Conservation (phyloP, 1,284 basidiomycete species). For the Irpex sp. region DNA sequence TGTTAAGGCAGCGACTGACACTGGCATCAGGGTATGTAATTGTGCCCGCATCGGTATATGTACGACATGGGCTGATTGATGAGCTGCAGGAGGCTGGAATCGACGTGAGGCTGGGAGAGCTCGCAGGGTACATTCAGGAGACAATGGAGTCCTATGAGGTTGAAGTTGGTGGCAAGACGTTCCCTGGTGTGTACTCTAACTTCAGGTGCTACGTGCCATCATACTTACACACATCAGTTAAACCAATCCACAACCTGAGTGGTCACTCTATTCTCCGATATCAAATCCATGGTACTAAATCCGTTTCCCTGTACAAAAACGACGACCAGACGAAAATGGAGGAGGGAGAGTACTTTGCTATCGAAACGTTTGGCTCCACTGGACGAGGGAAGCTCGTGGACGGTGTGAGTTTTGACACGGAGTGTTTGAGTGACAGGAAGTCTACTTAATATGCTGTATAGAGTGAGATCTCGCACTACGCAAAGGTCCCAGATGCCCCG, state of each 20-base stretch:
- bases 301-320: conserved; percentile 87
- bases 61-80: too few species aligned
- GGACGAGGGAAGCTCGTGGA: conserved; percentile 90
- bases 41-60: not conserved
- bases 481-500: conserved; percentile 66
- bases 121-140: conserved; percentile 93
- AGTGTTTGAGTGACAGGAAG: too few species aligned
- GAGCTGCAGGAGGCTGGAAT: conserved; percentile 85
- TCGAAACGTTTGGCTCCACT: conserved; percentile 98
- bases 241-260: conserved; percentile 86
- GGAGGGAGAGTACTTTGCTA: conserved; percentile 98
- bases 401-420: conserved; percentile 37
- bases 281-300: conserved; percentile 87
- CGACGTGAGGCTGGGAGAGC: conserved; percentile 90
- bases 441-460: conserved; percentile 27
- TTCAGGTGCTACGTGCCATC: not conserved
- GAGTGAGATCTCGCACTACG: conserved; percentile 96
- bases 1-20: conserved; percentile 92
- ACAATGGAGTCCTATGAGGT: conserved; percentile 99
- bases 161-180: conserved; percentile 81
- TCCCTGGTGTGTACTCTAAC: conserved; percentile 61
- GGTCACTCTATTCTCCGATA: conserved; percentile 91
- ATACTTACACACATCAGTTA: conserved; percentile 51
- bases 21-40: conserved; percentile 70
- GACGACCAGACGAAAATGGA: conserved; percentile 96